phyloP scores from a whole-genome alignment of 2,329 filamentous ascomycete genomes.

The Aspergillus tubingensis region DNA sequence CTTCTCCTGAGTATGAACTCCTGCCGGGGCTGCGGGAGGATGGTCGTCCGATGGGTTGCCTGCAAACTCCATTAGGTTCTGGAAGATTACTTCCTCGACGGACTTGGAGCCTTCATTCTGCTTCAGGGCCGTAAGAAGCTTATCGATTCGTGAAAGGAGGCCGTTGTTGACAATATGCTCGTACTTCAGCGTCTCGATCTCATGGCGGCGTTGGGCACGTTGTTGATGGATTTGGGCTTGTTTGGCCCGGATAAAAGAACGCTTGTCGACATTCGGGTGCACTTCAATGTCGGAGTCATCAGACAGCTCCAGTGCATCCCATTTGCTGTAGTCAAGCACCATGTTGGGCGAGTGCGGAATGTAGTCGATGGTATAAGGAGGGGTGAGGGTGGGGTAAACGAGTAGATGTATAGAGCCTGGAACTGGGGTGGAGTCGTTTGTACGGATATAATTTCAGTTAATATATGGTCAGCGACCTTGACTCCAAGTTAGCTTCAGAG shows the following conservation, averaged over 20 bases:
- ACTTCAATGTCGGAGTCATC: slow-evolving; percentile 98
- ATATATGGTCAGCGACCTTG: background rate
- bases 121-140: slow-evolving; percentile 72
- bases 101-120: slow-evolving; percentile 68
- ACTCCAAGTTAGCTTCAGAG: background rate
- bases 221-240: slow-evolving; percentile 96
- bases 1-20: slow-evolving; percentile 73
- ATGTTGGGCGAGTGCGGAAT: slow-evolving; percentile 35
- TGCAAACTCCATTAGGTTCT: slow-evolving; percentile 80
- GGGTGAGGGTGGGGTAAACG: slow-evolving; percentile 21
- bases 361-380: slow-evolving; percentile 19
- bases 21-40: slow-evolving; percentile 73
- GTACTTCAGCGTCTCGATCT: slow-evolving; percentile 90
- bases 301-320: slow-evolving; percentile 87
- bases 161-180: slow-evolving; percentile 89
- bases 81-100: slow-evolving; percentile 82
- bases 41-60: slow-evolving; percentile 71
- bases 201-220: slow-evolving; percentile 77
- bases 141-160: slow-evolving; percentile 78
- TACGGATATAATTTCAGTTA: background rate
- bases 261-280: slow-evolving; percentile 97
- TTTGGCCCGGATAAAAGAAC: slow-evolving; percentile 97
- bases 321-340: slow-evolving; percentile 66
- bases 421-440: background rate
- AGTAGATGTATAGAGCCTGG: background rate